A percentile compares a stretch with the other conserved stretches of the same genome.
These are phyloP conservation scores for Linanthus parryae DNA, from an alignment of 148 eudicot species.

Conservation along the genomic window DNA sequence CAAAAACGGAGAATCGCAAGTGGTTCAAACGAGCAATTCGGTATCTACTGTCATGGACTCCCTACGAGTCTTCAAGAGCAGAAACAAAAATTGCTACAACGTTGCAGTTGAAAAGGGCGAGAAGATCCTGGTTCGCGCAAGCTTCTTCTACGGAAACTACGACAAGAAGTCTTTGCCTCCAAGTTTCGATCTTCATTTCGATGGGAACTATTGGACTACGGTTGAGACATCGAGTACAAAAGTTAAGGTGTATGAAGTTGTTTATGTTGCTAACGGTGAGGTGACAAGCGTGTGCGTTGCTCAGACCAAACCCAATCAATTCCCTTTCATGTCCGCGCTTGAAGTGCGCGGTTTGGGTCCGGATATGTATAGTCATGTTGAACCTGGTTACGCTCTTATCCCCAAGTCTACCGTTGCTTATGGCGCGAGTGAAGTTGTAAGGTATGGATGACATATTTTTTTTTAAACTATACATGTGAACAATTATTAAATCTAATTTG, in stretches of 20 bases:
- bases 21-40: constrained; percentile 10
- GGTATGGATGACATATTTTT: constrained; percentile 15
- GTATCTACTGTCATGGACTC: constrained; percentile 19
- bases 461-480: background rate
- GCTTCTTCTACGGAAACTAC: constrained; percentile 36
- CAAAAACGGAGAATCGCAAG: constrained; percentile 6
- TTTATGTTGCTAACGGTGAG: constrained; percentile 6
- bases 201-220: constrained; percentile 29
- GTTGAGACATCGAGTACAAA: constrained; percentile 19
- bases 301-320: constrained; percentile 21
- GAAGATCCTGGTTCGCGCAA: constrained; percentile 24
- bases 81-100: constrained; percentile 29
- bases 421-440: constrained; percentile 24
- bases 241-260: constrained; percentile 15
- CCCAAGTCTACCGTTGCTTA: constrained; percentile 21
- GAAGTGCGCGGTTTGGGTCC: constrained; percentile 25
- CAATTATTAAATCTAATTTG: no score
- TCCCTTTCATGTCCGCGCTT: constrained; percentile 31
- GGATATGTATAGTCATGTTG: constrained; percentile 21
- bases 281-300: constrained; percentile 25
- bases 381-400: constrained; percentile 17
- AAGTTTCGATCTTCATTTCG: constrained; percentile 27
- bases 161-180: constrained; percentile 31
- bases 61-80: constrained; percentile 27
- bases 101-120: constrained; percentile 1